These are phyloP conservation scores for Mollisia scopiformis DNA, from an alignment of 2,329 filamentous ascomycete species.

Conservation along the genomic window DNA sequence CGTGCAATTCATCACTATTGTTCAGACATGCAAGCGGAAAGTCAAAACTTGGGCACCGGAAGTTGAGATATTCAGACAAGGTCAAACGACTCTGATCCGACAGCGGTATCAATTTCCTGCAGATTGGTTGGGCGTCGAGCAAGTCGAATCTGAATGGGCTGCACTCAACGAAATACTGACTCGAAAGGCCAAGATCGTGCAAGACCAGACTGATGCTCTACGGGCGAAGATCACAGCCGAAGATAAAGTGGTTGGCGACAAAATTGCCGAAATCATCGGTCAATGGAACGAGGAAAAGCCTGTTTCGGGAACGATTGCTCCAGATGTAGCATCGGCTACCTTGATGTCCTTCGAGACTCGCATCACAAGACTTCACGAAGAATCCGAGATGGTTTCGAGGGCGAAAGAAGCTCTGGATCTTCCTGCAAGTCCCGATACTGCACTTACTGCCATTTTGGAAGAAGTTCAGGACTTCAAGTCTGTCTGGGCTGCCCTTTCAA, in stretches of 20 bases:
- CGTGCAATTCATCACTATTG: constrained; percentile 97
- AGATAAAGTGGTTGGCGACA: constrained; percentile 87
- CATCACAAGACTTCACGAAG: constrained; percentile 82
- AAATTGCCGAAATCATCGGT: constrained; percentile 79
- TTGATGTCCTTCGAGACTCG: constrained; percentile 81
- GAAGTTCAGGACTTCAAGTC: constrained; percentile 99
- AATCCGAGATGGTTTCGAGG: constrained; percentile 91
- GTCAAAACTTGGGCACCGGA: constrained; percentile 94
- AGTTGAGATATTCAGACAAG: constrained; percentile 93
- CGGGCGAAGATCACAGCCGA: constrained; percentile 94
- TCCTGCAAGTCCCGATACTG: constrained; percentile 76
- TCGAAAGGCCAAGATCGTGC: constrained; percentile 92
- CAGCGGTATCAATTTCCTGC: constrained; percentile 92
- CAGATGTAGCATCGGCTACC: constrained; percentile 83
- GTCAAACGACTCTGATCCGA: constrained; percentile 86
- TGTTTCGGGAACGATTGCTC: constrained; percentile 90
- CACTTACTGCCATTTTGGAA: constrained; percentile 84
- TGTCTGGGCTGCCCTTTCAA: constrained; percentile 93
- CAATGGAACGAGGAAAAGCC: constrained; percentile 98
- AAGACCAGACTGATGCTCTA: constrained; percentile 93
- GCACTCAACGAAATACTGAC: constrained; percentile 89
- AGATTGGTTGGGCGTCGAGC: constrained; percentile 95
- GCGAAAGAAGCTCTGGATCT: constrained; percentile 97
- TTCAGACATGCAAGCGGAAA: constrained; percentile 93
- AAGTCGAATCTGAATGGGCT: constrained; percentile 95